phyloP scores from a whole-genome alignment of 805 yeast species.

The Ogataea nakhonphanomensis region DNA sequence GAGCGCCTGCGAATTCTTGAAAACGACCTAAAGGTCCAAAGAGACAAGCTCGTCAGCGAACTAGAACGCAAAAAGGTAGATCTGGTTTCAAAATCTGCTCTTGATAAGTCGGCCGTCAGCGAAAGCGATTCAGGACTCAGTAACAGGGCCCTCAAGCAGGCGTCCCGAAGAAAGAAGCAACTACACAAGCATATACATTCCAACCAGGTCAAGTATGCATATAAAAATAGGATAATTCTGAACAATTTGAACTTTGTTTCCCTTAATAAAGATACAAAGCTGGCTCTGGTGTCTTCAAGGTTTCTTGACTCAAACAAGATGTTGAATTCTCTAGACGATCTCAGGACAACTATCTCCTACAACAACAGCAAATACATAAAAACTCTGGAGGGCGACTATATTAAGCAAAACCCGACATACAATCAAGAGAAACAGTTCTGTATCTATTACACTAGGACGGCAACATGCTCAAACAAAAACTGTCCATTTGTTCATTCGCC shows the following conservation, averaged over 20 bases:
- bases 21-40: conserved; percentile 18
- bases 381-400: conserved; percentile 25
- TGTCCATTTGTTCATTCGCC: conserved; percentile 57
- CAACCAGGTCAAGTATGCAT: conserved; percentile 38
- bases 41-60: conserved; percentile 14
- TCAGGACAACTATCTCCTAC: conserved; percentile 17
- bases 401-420: conserved; percentile 11
- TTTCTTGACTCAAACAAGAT: conserved; percentile 14
- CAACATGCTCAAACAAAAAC: conserved; percentile 47
- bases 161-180: conserved; percentile 16
- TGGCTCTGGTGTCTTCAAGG: conserved; percentile 37
- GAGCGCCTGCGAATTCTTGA: conserved; percentile 21
- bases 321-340: conserved; percentile 17
- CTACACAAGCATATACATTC: conserved; percentile 22
- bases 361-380: conserved; percentile 22
- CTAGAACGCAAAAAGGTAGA: conserved; percentile 16
- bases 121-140: conserved; percentile 34
- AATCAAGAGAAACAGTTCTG: conserved; percentile 13
- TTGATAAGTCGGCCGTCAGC: conserved; percentile 1
- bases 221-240: conserved; percentile 43
- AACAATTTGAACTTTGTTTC: conserved; percentile 44
- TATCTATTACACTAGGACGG: conserved; percentile 36
- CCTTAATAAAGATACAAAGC: conserved; percentile 36
- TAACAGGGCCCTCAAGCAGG: conserved; percentile 18
- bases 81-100: conserved; percentile 7